Base-by-base conservation (phyloP, 148 eudicot species). In the Camellia japonica region DNA sequence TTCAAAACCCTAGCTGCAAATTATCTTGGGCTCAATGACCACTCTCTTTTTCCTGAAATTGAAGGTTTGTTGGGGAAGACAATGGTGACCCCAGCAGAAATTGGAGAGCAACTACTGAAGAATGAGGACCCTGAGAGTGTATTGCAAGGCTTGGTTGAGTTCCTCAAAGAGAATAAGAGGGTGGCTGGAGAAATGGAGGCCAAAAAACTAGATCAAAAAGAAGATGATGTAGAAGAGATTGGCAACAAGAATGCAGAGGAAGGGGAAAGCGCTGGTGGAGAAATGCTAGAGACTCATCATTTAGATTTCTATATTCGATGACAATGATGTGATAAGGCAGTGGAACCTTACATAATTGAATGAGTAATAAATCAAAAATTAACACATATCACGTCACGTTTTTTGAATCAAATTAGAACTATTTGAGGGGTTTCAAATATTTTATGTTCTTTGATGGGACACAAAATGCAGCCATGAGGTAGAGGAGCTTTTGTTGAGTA, bases 1-100 rank as follows among this genome's bases (percentile, higher is more conserved):
- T 90, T 92, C 86, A 85, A 78, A 81, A 80, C 83, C 15, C 88
- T 90, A 1, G 92, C 89, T 7, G 20, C 83, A 64, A 92, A 84
- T 56, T 90, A 89, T 63, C 89, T 89, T 5, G 85, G 83, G 52
- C 71, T 91, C 2, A 75, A 78, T 0, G 81, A 75, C 9, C 90
- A 91, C 76, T 68, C 71, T 1, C 83, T 88, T 16, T 87, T 84
- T 49, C 8, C 5, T 9, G 80, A 83, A n/a, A 82, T 92, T 3
- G 78, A 86, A 44, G 67, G 47, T 1, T 19, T 88, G 30, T 10
- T 88, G 11, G 62, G 51, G 55, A 68, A 16, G 20, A 79, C 63
- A 0, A 76, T 63, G 62, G 90, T 88, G 71, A 86, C 90, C 15
- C 91, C 91, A 0, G 93, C 93, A 12, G 86, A 87, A 43, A 81